Base-by-base conservation (phyloP, 2,329 filamentous ascomycete species). In the Hortaea werneckii region DNA sequence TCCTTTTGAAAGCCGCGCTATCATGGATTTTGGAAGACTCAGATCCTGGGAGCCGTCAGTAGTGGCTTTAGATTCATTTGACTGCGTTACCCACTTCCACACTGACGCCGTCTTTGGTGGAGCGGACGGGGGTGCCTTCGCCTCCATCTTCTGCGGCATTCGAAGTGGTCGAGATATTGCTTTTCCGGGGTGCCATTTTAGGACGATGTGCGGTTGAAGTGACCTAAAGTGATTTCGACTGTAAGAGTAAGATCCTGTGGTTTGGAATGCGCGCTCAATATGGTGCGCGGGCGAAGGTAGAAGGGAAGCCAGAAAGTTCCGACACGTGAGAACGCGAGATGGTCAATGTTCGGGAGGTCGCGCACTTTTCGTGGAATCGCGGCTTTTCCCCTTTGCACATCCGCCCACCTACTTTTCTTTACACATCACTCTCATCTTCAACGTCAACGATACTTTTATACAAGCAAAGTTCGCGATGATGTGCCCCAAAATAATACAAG, bases 1-100 rank as follows among this genome's bases (percentile, higher is more conserved):
- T 37, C 84, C 83, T 68, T 90, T 90, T 37, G 85, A 83, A 30
- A 92, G 74, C 44, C 85, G 76, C 44, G 83, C 84, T 54, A 90
- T 82, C 66, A 90, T 87, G 5, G 84, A 87, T 60, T 86, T 87
- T 29, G 86, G 86, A 10, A 92, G 73, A 50, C 75, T 81, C 46
- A 89, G 76, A 60, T 90, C 85, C 81, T 85, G 41, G 6, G 7
- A n/a, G 27, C 4, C 8, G 7, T 26, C 6, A 40, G 20, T 37
- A 8, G 10, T 39, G 9, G 10, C 20, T 4, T 20, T 20, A 20
- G 20, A 20, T 4, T 20, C 20, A 20, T 20, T 4, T 20, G 20
- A 20, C 20, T 20, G 20, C 32, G 3, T 20, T n/a, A 46, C 48
- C 35, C 56, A 70, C 70, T 50, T 73, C 70, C 26, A 73, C 65